Evolutionary conservation across 768 basidiomycete species (phyloP), one percentile per base, ranked within the genome.

Genomic region (Naganishia antarctica): DNA sequence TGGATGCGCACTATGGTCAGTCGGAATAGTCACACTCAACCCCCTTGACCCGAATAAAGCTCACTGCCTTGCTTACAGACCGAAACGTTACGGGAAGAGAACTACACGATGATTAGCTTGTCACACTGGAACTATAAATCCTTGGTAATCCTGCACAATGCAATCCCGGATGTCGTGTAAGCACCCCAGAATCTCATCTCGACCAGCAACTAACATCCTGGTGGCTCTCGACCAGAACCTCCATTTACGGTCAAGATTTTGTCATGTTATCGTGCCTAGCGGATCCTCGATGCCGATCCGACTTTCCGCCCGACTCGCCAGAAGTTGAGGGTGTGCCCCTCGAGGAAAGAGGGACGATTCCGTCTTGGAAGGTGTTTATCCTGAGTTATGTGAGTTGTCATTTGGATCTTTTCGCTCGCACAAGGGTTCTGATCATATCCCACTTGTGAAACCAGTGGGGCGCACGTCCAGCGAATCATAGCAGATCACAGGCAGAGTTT

Each of bases 151-250:
- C 31, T 61, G 4, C 46, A 61, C 34, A 29, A 48, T 21, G 60
- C 60, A 1, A 29, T 61, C 23, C 60, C 60, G 18, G 60, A 61
- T 26, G 60, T 61, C 15, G 25, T 61, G 60, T 61, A 34, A 37
- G 60, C 37, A 15, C 2, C 16, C 31, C 41, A 4, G 2, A 21
- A 1, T 13, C 28, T 3, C 4, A 8, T 15, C 15, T 8, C 28
- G 13, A 4, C 8, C 28, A 45, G 26, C 11, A 25, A 44, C 16
- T 41, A 16, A 9, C 7, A 5, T 9, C 29, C 0, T 31, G 28
- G 23, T 2, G 5, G 9, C 1, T 34, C 18, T n/a, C 1, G 28
- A 29, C 15, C 32, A 61, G 60, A 31, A 31, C 60, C n/a, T 26
- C 23, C 31, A 47, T 61, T n/a, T 61, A 34, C 45, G 46, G 46